Conservation (phyloP, 2,329 filamentous ascomycete genomes). For the Bipolaris victoriae region DNA sequence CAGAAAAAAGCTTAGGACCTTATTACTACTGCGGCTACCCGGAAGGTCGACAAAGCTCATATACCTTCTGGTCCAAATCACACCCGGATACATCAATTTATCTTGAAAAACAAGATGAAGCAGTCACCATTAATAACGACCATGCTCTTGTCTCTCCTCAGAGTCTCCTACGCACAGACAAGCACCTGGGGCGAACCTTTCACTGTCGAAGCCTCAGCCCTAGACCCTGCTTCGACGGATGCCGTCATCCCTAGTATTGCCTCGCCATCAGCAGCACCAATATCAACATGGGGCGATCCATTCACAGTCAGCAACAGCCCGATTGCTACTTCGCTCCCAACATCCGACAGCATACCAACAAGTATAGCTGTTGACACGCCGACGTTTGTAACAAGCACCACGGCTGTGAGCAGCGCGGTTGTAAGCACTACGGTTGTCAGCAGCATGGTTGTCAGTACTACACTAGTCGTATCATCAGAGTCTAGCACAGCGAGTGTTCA, state of each 20-base stretch:
- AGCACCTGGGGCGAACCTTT: slow-evolving; percentile 25
- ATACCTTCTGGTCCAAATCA: background rate
- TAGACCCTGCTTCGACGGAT: slow-evolving; percentile 13
- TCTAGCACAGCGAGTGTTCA: background rate
- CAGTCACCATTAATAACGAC: slow-evolving; percentile 12
- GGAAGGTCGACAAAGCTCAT: background rate
- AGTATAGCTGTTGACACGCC: slow-evolving; percentile 6
- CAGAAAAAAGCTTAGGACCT: background rate
- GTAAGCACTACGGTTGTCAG: background rate
- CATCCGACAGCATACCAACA: background rate
- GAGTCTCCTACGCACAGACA: slow-evolving; percentile 18
- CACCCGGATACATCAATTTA: background rate
- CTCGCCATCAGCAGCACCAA: background rate
- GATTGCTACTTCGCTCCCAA: slow-evolving; percentile 2
- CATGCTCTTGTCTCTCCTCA: slow-evolving; percentile 22
- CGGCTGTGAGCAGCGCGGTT: background rate
- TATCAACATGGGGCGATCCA: slow-evolving; percentile 14
- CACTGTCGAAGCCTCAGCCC: slow-evolving; percentile 20
- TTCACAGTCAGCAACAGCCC: slow-evolving; percentile 9
- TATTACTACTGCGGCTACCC: background rate
- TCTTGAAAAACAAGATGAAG: slow-evolving; percentile 17
- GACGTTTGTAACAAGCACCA: background rate
- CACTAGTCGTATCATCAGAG: background rate
- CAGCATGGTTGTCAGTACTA: background rate
- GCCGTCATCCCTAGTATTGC: slow-evolving; percentile 1